Evolutionary conservation across 192 early-diverging fungal genomes (phyloP), one percentile per base, ranked within the genome.

Genomic region (Podila clonocystis): DNA sequence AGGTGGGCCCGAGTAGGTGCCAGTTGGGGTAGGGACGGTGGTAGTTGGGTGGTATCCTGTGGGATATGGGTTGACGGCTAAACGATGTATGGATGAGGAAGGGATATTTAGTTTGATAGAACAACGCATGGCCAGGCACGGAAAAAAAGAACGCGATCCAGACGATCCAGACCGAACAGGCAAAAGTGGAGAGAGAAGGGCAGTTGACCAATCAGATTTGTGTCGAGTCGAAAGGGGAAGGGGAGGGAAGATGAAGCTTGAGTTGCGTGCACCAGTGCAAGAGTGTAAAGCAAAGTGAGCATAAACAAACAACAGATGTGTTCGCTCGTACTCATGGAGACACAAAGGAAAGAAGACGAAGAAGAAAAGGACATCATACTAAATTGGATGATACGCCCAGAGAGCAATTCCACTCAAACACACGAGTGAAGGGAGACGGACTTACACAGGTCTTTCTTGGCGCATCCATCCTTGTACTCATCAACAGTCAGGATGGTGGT

Each of bases 391-490:
- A 15, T 45, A 2, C 41, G 36, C 8, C 36, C 11, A 41, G 41
- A 45, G 41, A 45, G 41, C 41, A 36, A 9, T 17, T 45, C 15
- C 41, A 9, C 15, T 17, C 8, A 24, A 55, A 55, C n/a, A 52
- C 17, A 55, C n/a, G 24, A 55, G 52, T 24, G 1, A 55, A 5
- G 52, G 24, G 17, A 55, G 52, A 0, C 2, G 24, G 15, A 29
- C 30, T 65, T 71, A 67, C 70, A 9, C 19, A 48, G 59, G 19
- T 11, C 2, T 17, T 62, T 62, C 8, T 15, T 38, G 19, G 61
- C 24, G 26, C 75, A 79, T 5, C 33, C 45, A 6, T 29, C 20
- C 0, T 26, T 65, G 36, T 72, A 79, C 11, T 26, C 65, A 20
- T 9, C 60, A 29, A 61, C 58, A 4, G 65, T 59, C 20, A 68